A percentile compares a stretch with the other conserved stretches of the same genome.
These are phyloP conservation scores for Musa troglodytarum DNA, from an alignment of 176 grass and related monocot genomes.

Conservation along the genomic window DNA sequence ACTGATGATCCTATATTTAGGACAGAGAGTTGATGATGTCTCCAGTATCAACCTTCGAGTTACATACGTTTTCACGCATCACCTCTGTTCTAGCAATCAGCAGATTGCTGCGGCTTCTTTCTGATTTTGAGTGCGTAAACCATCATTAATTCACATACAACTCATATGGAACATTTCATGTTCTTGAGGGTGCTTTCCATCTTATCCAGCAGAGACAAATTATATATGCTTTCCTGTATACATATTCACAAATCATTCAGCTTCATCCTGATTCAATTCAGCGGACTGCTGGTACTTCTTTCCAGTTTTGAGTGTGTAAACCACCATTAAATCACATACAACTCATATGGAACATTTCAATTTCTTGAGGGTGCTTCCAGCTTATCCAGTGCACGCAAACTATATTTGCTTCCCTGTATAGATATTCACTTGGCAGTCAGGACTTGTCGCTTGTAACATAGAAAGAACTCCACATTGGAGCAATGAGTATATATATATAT, in stretches of 20 bases:
- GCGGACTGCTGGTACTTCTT: conserved; percentile 50
- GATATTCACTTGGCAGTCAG: conserved; percentile 13
- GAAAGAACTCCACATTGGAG: not conserved
- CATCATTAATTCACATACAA: conserved; percentile 57
- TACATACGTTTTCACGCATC: not conserved
- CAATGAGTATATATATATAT: not conserved
- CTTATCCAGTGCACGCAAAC: conserved; percentile 53
- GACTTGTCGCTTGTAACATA: too few species aligned
- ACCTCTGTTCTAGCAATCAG: not conserved
- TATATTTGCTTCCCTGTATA: conserved; percentile 59
- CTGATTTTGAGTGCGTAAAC: conserved; percentile 51
- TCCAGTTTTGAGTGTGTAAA: conserved; percentile 35
- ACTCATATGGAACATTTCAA: conserved; percentile 52
- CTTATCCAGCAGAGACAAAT: conserved; percentile 53
- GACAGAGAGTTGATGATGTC: not conserved
- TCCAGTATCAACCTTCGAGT: not conserved
- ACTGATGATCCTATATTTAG: not conserved
- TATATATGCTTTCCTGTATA: conserved; percentile 59
- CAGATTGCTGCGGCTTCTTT: conserved; percentile 49
- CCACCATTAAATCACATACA: conserved; percentile 66
- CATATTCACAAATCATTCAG: conserved; percentile 29
- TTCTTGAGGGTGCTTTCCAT: conserved; percentile 52
- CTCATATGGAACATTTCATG: conserved; percentile 53
- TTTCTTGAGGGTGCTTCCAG: conserved; percentile 48
- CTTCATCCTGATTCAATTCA: conserved; percentile 41